A percentile compares a stretch with the other conserved stretches of the same genome.
Evolutionary conservation across 164 flowering plant genomes (phyloP).

Genomic region (Sextonia rubra): DNA sequence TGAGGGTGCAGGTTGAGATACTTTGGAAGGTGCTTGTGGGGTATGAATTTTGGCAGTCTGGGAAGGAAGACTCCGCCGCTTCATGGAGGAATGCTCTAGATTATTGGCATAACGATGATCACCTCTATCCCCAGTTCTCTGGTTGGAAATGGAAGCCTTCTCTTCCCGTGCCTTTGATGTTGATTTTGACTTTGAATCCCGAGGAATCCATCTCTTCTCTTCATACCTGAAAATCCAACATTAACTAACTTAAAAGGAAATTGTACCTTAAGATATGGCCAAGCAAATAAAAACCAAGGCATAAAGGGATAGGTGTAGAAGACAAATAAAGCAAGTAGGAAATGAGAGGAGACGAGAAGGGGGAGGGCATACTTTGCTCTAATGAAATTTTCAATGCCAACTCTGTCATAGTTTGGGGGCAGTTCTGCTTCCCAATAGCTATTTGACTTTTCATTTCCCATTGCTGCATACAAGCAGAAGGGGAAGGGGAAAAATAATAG

Average conservation of each 20-base stretch:
- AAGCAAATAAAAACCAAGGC: not conserved
- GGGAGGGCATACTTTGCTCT: slow-evolving; percentile 68
- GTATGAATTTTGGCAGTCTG: slow-evolving; percentile 23
- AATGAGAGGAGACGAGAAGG: not conserved
- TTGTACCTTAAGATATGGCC: too few relatives aligned
- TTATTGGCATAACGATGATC: slow-evolving; percentile 26
- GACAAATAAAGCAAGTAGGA: not conserved
- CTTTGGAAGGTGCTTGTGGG: slow-evolving; percentile 48
- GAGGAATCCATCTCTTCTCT: slow-evolving; percentile 89
- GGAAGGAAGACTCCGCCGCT: slow-evolving; percentile 33
- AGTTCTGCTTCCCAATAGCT: slow-evolving; percentile 93
- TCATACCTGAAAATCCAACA: slow-evolving; percentile 54
- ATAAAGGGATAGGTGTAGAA: not conserved
- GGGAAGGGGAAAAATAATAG: too few relatives aligned
- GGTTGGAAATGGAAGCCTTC: slow-evolving; percentile 34
- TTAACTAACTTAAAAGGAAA: too few relatives aligned
- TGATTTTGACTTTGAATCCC: slow-evolving; percentile 54
- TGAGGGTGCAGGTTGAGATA: slow-evolving; percentile 53
- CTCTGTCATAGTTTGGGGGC: slow-evolving; percentile 88
- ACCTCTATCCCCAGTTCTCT: slow-evolving; percentile 39
- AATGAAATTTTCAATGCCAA: slow-evolving; percentile 90
- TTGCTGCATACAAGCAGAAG: slow-evolving; percentile 37
- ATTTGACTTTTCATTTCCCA: slow-evolving; percentile 89
- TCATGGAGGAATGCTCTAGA: slow-evolving; percentile 41
- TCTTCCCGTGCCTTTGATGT: slow-evolving; percentile 50